Evolutionary conservation across 257 asterid genomes (phyloP), one percentile per base, ranked within the genome.

Genomic region (Solanum clarkiae): DNA sequence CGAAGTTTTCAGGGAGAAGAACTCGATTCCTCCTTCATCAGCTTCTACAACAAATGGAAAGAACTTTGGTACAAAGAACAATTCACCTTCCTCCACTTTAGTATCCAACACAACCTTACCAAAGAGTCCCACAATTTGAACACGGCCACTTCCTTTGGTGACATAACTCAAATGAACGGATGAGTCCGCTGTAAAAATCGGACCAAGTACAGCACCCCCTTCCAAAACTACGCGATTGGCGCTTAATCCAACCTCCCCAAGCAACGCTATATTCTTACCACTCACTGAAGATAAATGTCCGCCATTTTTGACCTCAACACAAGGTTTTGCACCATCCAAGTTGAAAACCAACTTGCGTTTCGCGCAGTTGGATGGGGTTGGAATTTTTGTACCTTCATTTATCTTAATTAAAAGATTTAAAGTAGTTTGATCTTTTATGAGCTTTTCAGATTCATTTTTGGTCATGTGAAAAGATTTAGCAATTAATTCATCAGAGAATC

Each of bases 51-150:
- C 91, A 42, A 26, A 72, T 15, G 83, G 80, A 47, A 91, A 89
- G 63, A 86, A 91, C 22, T 81, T 86, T 1, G 92, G 95, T 84
- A 91, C 94, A 1, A 87, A 91, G 62, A 90, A 79, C 55, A 91
- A 3, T 11, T 91, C 87, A 69, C 85, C 92, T 36, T 59, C 80
- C 49, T 68, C 20, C 77, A 92, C 81, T 13, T 36, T 70, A 0
- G 65, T 59, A 11, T 87, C 91, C 80, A 92, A 87, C 9, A 24
- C 87, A 51, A 16, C 83, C n/a, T 82, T n/a, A 1, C 95, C 94
- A 49, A 83, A 74, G 1, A 86, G 83, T 3, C 92, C 93, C 40
- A 82, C 85, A 4, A 92, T 87, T 32, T 87, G 88, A 42, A 91
- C 44, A 8, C 66, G 55, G 5, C 94, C 94, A 44, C 90, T 65